These are phyloP conservation scores for Magnolia kwangsiensis DNA, from an alignment of 164 flowering plant species.

Conservation along the genomic window DNA sequence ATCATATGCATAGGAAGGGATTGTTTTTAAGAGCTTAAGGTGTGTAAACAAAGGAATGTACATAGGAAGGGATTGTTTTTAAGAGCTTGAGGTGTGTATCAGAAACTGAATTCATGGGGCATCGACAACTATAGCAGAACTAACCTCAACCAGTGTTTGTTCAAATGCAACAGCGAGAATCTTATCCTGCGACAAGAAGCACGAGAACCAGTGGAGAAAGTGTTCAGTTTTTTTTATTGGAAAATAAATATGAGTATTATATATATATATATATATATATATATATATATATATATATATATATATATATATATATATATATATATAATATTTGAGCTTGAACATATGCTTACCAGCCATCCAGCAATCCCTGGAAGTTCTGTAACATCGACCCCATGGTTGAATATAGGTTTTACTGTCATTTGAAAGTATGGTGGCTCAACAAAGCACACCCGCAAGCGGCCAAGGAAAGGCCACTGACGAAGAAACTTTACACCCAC, in stretches of 20 bases:
- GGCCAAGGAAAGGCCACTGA: slow-evolving; percentile 82
- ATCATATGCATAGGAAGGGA: background rate
- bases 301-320: too few relatives aligned
- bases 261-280: too few relatives aligned
- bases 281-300: background rate
- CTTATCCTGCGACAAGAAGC: slow-evolving; percentile 62
- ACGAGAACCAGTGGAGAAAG: background rate
- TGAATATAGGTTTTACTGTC: slow-evolving; percentile 87
- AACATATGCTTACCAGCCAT: slow-evolving; percentile 65
- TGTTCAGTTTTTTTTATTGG: background rate
- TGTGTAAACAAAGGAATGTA: background rate
- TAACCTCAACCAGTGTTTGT: slow-evolving; percentile 94
- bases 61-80: too few relatives aligned
- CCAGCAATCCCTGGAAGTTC: slow-evolving; percentile 97
- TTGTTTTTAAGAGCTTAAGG: background rate
- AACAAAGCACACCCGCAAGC: slow-evolving; percentile 84
- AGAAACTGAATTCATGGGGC: background rate
- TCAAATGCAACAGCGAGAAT: slow-evolving; percentile 88
- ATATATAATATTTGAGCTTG: background rate
- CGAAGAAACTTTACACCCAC: slow-evolving; percentile 86
- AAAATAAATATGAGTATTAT: background rate
- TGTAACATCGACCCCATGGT: slow-evolving; percentile 90
- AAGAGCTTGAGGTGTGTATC: background rate
- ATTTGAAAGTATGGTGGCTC: slow-evolving; percentile 97
- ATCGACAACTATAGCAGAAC: slow-evolving; percentile 1